A percentile compares a stretch with the other conserved stretches of the same genome.
phyloP scores from a whole-genome alignment of 2,329 filamentous ascomycete species.

The Emydomyces testavorans region DNA sequence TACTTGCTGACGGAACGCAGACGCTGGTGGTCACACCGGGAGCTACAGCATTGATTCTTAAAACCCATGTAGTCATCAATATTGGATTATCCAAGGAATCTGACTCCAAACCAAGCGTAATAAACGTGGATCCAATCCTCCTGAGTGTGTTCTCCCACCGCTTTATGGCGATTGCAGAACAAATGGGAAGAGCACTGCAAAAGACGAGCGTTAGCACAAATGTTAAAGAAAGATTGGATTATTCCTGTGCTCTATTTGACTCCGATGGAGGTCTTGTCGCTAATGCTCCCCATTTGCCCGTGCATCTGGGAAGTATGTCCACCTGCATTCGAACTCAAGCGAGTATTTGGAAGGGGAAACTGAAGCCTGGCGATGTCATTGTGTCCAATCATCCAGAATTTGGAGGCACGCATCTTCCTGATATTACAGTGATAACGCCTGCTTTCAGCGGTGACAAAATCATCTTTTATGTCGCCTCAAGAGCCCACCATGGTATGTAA shows the following conservation, averaged over 20 bases:
- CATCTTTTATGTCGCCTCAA: conserved; percentile 62
- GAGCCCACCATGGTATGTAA: conserved; percentile 59
- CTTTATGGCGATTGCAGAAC: conserved; percentile 77
- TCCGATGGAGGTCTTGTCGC: conserved; percentile 59
- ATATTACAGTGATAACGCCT: conserved; percentile 67
- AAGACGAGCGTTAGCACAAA: conserved; percentile 73
- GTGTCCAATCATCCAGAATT: conserved; percentile 78
- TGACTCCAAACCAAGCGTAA: conserved; percentile 38
- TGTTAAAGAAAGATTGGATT: conserved; percentile 66
- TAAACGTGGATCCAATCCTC: conserved; percentile 61
- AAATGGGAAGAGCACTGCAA: conserved; percentile 68
- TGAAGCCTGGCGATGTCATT: conserved; percentile 69
- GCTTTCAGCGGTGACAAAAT: conserved; percentile 60
- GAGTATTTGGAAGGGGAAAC: conserved; percentile 64
- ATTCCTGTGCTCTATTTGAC: conserved; percentile 66
- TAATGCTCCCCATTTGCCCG: conserved; percentile 65
- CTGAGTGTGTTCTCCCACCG: conserved; percentile 69
- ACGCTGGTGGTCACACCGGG: conserved; percentile 72
- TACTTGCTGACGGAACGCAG: conserved; percentile 62
- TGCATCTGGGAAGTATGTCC: conserved; percentile 69
- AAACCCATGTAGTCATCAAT: conserved; percentile 75
- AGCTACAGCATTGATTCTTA: conserved; percentile 59
- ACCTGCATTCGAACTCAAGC: conserved; percentile 66
- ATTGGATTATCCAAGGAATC: conserved; percentile 46
- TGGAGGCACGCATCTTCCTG: conserved; percentile 71